Evolutionary conservation across 129 eudicot genomes (phyloP).

Genomic region (Arctium minus): DNA sequence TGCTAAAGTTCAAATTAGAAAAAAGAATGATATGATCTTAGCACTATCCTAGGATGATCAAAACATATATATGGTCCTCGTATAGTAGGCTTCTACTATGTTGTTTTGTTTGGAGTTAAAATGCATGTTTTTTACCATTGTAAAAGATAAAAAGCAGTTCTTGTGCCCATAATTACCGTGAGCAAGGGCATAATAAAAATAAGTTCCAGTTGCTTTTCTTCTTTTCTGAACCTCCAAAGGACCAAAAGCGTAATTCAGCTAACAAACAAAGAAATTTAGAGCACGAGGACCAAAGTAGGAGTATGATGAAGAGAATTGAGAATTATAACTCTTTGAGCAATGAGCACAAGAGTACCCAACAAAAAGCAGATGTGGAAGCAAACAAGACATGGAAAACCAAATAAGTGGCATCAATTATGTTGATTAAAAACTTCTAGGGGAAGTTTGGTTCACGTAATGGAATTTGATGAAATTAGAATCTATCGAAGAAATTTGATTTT

Average conservation of each 20-base stretch:
- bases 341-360: neutral
- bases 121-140: neutral
- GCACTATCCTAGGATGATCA: neutral
- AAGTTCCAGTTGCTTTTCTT: neutral
- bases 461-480: no score
- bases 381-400: neutral
- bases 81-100: no score
- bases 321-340: neutral
- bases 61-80: neutral
- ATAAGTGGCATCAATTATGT: neutral
- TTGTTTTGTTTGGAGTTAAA: no score
- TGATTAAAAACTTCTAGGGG: neutral
- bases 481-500: no score
- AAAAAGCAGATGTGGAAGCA: constrained; percentile 5
- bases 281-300: neutral
- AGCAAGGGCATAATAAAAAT: neutral
- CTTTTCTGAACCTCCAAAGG: neutral
- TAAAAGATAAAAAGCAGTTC: neutral
- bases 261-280: neutral
- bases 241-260: neutral
- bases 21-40: neutral
- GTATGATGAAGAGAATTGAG: neutral
- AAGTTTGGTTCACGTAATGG: no score
- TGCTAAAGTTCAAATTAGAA: neutral
- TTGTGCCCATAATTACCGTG: neutral